Percentiles rank a stretch among this genome's conserved stretches.
Evolutionary conservation across 2,329 filamentous ascomycete genomes (phyloP).

Genomic region (Mycogone perniciosa): DNA sequence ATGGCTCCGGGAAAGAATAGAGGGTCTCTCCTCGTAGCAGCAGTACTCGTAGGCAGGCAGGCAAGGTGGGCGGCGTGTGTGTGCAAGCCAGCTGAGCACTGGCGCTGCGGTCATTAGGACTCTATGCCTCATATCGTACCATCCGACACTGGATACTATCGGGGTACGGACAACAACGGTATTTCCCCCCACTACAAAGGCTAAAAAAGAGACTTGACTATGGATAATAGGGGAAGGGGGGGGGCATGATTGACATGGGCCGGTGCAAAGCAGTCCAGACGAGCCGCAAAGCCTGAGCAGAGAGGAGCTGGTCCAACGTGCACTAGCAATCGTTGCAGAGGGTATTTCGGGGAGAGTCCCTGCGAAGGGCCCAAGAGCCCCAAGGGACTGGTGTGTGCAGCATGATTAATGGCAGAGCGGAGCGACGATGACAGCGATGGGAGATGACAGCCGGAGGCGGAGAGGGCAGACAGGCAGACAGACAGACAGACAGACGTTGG

Average conservation of each 20-base stretch:
- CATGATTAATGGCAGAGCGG: neutral
- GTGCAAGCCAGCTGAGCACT: constrained; percentile 5
- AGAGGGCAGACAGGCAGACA: neutral
- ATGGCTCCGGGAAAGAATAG: neutral
- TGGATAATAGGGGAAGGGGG: constrained; percentile 4
- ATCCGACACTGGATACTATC: constrained; percentile 8
- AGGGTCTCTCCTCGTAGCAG: constrained; percentile 2
- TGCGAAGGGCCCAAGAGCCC: neutral
- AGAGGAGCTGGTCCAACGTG: neutral
- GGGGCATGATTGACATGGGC: constrained; percentile 5
- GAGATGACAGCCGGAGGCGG: too few relatives aligned
- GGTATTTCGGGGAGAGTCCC: neutral
- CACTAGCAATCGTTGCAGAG: neutral
- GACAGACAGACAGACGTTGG: neutral
- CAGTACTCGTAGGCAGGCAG: neutral
- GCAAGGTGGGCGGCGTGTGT: constrained; percentile 6
- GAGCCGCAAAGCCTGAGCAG: neutral
- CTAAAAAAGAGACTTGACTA: constrained; percentile 1
- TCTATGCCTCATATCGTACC: constrained; percentile 4
- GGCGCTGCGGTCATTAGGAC: constrained; percentile 4
- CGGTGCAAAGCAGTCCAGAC: neutral
- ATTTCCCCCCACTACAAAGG: constrained; percentile 1
- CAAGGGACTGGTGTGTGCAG: too few relatives aligned
- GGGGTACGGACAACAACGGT: constrained; percentile 1
- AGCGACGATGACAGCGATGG: constrained; percentile 7